Conservation (phyloP, 192 early-diverging fungal genomes). For the Coemansia sp. region DNA sequence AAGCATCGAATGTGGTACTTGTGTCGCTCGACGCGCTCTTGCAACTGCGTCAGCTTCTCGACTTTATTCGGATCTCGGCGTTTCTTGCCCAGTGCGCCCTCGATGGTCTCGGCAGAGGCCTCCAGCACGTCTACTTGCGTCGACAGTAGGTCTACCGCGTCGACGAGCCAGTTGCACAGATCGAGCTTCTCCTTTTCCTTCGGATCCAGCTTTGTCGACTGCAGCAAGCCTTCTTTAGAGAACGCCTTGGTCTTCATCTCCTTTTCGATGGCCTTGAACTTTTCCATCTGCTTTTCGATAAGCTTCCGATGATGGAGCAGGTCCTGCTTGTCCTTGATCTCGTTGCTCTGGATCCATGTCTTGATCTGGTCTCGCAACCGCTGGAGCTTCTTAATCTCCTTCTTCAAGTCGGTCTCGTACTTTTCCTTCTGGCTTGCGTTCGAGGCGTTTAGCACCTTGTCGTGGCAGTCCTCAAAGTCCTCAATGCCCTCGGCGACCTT, state of each 20-base stretch:
- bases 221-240: conserved; percentile 89
- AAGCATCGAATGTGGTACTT: conserved; percentile 87
- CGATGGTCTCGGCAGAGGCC: conserved; percentile 78
- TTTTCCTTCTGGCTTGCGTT: conserved; percentile 95
- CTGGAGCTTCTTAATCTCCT: conserved; percentile 99
- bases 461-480: conserved; percentile 85
- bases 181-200: conserved; percentile 91
- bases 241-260: conserved; percentile 99
- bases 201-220: conserved; percentile 83
- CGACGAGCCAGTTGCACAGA: conserved; percentile 78
- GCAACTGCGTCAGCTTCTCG: conserved; percentile 70
- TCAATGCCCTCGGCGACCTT: conserved; percentile 95
- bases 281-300: conserved; percentile 98
- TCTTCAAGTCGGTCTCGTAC: conserved; percentile 92
- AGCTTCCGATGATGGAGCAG: conserved; percentile 88
- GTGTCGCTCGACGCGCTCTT: conserved; percentile 81
- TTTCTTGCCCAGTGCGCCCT: conserved; percentile 67
- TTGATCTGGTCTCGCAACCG: conserved; percentile 96
- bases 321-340: conserved; percentile 95
- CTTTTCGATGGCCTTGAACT: conserved; percentile 96
- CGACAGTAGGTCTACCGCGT: conserved; percentile 75
- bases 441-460: conserved; percentile 79
- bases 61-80: conserved; percentile 76
- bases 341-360: conserved; percentile 89
- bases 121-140: conserved; percentile 93